These are phyloP conservation scores for Alternaria consortialis DNA, from an alignment of 2,329 filamentous ascomycete species.

Conservation along the genomic window DNA sequence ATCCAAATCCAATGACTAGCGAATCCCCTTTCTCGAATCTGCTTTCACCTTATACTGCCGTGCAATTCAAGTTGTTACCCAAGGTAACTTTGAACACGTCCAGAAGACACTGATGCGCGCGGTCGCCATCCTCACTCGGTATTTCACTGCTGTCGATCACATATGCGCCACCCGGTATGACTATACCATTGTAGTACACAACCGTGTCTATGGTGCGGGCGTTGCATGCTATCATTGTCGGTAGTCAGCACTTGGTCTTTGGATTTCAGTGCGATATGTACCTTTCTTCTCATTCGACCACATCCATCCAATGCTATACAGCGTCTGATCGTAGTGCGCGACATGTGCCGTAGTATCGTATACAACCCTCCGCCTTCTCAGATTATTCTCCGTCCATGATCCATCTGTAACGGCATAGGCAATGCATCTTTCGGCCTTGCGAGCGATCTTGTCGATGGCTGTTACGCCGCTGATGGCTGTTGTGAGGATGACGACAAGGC, in stretches of 20 bases:
- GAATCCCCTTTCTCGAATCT: not conserved
- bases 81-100: constrained; percentile 1
- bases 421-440: not conserved
- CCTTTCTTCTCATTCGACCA: constrained; percentile 4
- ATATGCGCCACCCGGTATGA: constrained; percentile 6
- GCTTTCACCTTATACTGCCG: not conserved
- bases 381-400: not conserved
- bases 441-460: constrained; percentile 6
- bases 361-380: constrained; percentile 5
- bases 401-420: not conserved
- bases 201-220: not conserved
- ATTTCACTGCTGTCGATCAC: constrained; percentile 11
- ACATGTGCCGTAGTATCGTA: constrained; percentile 7
- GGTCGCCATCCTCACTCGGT: not conserved
- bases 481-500: constrained; percentile 2
- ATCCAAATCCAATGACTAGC: not conserved
- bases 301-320: constrained; percentile 9
- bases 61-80: constrained; percentile 6
- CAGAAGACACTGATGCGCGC: constrained; percentile 8
- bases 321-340: not conserved
- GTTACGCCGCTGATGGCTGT: not conserved
- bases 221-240: not conserved
- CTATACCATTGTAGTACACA: constrained; percentile 7
- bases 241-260: not conserved
- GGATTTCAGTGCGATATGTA: not conserved